Percentiles rank a stretch among this genome's conserved stretches.
Conservation (phyloP, 2,329 filamentous ascomycete genomes). For the Paramyrothecium sp. region DNA sequence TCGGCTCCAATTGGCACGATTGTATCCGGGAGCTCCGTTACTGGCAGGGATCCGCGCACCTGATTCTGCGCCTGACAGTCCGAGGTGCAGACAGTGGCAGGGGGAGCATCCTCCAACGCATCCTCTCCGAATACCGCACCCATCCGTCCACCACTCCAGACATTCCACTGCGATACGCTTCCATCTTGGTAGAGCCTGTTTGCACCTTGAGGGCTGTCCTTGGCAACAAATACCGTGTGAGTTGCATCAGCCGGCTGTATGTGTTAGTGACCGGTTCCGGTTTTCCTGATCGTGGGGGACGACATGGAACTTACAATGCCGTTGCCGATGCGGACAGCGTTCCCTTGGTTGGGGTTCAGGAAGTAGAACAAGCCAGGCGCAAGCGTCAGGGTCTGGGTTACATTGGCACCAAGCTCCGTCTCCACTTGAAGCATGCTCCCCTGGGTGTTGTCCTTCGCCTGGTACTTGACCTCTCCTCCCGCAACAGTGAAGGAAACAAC, state of each 20-base stretch:
- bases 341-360: conserved; percentile 2
- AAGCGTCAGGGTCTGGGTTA: conserved; percentile 3
- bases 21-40: conserved; percentile 1
- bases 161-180: conserved; percentile 1
- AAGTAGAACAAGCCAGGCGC: conserved; percentile 4
- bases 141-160: conserved; percentile 5
- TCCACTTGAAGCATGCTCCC: conserved; percentile 2
- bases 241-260: conserved; percentile 1
- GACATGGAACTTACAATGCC: conserved; percentile 1
- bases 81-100: conserved; percentile 3
- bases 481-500: not conserved
- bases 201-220: conserved; percentile 4
- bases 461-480: conserved; percentile 4
- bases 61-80: conserved; percentile 6
- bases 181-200: conserved; percentile 6
- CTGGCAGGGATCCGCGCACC: not conserved
- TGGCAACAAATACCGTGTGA: not conserved
- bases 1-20: conserved; percentile 5
- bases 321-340: conserved; percentile 2
- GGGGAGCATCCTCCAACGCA: conserved; percentile 2
- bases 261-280: not conserved
- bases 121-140: conserved; percentile 4
- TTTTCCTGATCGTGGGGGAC: not conserved
- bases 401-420: conserved; percentile 1
- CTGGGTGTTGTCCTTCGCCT: conserved; percentile 3